These are phyloP conservation scores for Ogataea minuta DNA, from an alignment of 805 yeast species.

Conservation along the genomic window DNA sequence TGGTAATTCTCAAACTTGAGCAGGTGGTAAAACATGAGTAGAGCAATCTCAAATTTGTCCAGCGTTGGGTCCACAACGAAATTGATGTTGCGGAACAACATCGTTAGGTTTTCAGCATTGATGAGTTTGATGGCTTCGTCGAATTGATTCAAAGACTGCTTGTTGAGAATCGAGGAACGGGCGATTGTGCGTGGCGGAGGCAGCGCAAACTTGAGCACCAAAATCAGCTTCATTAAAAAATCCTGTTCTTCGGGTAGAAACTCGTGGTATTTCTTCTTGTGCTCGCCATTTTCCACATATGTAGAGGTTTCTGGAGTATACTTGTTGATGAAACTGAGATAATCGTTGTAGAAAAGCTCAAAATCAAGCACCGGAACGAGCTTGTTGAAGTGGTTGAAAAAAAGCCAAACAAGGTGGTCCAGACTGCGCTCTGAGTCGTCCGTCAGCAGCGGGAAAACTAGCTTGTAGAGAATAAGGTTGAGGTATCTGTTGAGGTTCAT, in stretches of 20 bases:
- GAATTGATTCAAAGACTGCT: conserved; percentile 28
- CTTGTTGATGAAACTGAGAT: conserved; percentile 46
- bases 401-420: conserved; percentile 48
- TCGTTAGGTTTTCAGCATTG: conserved; percentile 38
- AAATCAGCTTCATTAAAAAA: conserved; percentile 49
- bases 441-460: conserved; percentile 33
- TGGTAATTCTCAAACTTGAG: conserved; percentile 36
- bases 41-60: conserved; percentile 48
- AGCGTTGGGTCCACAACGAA: conserved; percentile 44
- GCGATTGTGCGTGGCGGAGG: conserved; percentile 35
- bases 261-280: conserved; percentile 37
- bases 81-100: conserved; percentile 47
- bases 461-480: conserved; percentile 33
- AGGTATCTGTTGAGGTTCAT: conserved; percentile 37
- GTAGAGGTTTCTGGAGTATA: conserved; percentile 32
- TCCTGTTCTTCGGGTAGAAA: conserved; percentile 33
- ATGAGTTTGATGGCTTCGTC: conserved; percentile 35
- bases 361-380: conserved; percentile 56
- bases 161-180: conserved; percentile 27
- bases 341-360: conserved; percentile 50
- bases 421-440: conserved; percentile 25
- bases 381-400: conserved; percentile 51
- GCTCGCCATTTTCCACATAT: conserved; percentile 42
- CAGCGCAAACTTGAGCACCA: conserved; percentile 50
- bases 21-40: conserved; percentile 48